These are phyloP conservation scores for Anthracocystis panici-leucophaei DNA, from an alignment of 1,284 basidiomycete species.

Conservation along the genomic window DNA sequence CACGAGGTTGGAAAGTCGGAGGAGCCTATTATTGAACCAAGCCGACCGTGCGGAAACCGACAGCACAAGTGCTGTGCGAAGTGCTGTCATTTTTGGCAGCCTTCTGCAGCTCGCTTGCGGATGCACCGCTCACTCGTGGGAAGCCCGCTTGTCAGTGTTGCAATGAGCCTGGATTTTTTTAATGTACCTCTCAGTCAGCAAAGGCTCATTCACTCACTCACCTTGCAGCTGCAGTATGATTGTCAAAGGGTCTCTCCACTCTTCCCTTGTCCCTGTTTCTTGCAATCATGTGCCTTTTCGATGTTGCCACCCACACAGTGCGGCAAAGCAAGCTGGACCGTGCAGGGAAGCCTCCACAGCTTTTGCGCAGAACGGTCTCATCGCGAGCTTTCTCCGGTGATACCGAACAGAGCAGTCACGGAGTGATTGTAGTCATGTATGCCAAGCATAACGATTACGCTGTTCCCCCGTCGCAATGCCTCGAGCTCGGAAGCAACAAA, in stretches of 20 bases:
- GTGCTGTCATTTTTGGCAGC: slow-evolving; percentile 12
- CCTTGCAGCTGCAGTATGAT: not conserved
- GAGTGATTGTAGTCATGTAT: not conserved
- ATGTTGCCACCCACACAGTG: too few species aligned
- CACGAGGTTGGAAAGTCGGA: not conserved
- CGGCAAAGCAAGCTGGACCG: too few species aligned
- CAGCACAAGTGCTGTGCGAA: not conserved
- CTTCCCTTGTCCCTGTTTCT: not conserved
- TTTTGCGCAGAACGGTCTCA: too few species aligned
- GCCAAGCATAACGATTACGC: not conserved
- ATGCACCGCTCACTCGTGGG: slow-evolving; percentile 9
- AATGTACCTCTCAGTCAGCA: slow-evolving; percentile 17
- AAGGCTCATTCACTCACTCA: not conserved
- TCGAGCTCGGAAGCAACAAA: not conserved
- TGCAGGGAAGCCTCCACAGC: too few species aligned
- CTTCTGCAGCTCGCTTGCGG: slow-evolving; percentile 5
- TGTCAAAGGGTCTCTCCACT: not conserved
- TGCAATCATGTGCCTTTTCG: too few species aligned
- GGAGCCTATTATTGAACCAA: not conserved
- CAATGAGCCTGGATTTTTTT: not conserved
- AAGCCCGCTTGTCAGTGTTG: not conserved
- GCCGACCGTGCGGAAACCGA: slow-evolving; percentile 3
- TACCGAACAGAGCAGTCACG: too few species aligned
- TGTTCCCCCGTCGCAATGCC: not conserved
- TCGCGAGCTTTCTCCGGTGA: too few species aligned